These are phyloP conservation scores for Thamnidium elegans DNA, from an alignment of 192 early-diverging fungal species.

Conservation along the genomic window DNA sequence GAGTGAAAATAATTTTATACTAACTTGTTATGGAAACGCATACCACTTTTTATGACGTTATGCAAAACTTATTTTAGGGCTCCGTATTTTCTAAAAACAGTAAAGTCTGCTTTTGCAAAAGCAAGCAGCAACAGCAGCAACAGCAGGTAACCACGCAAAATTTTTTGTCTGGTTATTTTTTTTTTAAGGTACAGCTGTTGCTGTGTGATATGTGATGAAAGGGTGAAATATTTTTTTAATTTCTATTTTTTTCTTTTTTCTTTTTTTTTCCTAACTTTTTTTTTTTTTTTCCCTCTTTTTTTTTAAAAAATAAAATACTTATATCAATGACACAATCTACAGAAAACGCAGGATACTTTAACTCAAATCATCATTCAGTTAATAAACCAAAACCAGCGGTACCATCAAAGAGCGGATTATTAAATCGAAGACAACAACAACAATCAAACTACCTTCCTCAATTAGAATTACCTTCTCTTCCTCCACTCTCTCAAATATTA, in stretches of 20 bases:
- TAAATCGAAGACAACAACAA: constrained; percentile 6
- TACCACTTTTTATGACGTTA: constrained; percentile 10
- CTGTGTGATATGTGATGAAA: no score
- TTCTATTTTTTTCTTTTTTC: no score
- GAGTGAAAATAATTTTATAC: not conserved
- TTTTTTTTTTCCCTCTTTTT: not conserved
- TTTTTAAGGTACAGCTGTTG: no score
- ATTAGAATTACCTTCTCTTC: constrained; percentile 20
- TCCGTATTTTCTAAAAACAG: constrained; percentile 15
- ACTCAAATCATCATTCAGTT: not conserved
- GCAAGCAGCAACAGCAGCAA: no score
- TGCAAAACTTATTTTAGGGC: constrained; percentile 1
- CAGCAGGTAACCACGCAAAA: no score
- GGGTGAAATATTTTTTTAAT: no score
- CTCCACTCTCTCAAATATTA: constrained; percentile 21
- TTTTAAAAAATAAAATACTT: no score
- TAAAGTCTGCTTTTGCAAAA: constrained; percentile 1
- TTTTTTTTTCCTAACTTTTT: constrained; percentile 2
- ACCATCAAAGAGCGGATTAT: constrained; percentile 1
- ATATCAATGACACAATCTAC: constrained; percentile 3
- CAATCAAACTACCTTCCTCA: constrained; percentile 12
- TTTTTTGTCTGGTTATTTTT: no score
- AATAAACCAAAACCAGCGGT: not conserved
- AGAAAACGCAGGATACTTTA: not conserved
- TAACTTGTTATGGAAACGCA: constrained; percentile 2